These are phyloP conservation scores for Trichoderma gamsii DNA, from an alignment of 495 filamentous ascomycete genomes.

Conservation along the genomic window DNA sequence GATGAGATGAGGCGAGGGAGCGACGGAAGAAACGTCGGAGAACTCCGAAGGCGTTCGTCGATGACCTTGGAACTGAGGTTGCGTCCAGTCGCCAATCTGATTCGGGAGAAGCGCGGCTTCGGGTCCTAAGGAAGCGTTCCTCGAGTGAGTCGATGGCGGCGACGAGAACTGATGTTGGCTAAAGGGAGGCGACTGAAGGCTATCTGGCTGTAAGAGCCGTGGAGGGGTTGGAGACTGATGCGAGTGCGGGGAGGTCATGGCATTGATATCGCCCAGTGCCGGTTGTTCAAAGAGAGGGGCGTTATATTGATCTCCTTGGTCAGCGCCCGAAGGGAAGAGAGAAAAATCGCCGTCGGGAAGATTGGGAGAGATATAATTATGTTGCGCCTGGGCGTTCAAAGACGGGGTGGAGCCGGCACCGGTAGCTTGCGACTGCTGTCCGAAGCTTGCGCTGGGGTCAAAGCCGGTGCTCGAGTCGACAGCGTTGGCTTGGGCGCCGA, in stretches of 20 bases:
- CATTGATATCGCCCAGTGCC: conserved; percentile 56
- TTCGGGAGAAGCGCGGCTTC: conserved; percentile 63
- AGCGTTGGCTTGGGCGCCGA: conserved; percentile 11
- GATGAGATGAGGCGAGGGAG: conserved; percentile 71
- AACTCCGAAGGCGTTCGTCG: conserved; percentile 82
- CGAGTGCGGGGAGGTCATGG: conserved; percentile 61
- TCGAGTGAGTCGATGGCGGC: conserved; percentile 57
- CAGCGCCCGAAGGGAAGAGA: conserved; percentile 39
- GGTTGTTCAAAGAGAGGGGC: conserved; percentile 53
- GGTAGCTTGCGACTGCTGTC: conserved; percentile 29
- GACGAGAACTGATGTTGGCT: conserved; percentile 51
- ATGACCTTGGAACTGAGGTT: conserved; percentile 69
- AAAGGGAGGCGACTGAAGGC: conserved; percentile 50
- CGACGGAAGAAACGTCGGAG: conserved; percentile 76
- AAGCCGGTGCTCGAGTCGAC: conserved; percentile 31
- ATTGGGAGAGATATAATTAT: conserved; percentile 34
- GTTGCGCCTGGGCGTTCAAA: conserved; percentile 24
- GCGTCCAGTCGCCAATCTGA: conserved; percentile 61
- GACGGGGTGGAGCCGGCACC: conserved; percentile 28
- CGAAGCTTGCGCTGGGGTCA: conserved; percentile 36
- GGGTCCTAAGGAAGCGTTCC: conserved; percentile 75
- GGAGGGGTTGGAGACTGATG: conserved; percentile 58
- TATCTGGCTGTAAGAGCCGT: conserved; percentile 60
- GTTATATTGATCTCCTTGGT: conserved; percentile 38
- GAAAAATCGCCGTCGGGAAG: conserved; percentile 48